These are phyloP conservation scores for Xylaria venustula DNA, from an alignment of 495 filamentous ascomycete genomes.

Conservation along the genomic window DNA sequence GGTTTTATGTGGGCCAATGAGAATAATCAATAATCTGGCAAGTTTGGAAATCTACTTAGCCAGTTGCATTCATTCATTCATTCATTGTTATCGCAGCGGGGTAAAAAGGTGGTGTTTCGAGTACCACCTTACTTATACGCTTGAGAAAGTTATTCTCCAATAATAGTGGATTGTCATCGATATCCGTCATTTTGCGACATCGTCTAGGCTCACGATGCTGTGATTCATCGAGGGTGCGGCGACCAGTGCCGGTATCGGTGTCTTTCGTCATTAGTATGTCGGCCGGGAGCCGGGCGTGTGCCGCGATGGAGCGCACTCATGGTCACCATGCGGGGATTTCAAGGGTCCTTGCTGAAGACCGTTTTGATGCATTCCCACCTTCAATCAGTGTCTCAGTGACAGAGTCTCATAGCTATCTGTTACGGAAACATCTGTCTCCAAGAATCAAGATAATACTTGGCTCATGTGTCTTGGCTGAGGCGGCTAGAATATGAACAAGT, in stretches of 20 bases:
- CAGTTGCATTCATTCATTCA: too few species aligned
- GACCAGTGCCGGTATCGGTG: constrained; percentile 8
- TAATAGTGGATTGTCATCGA: not conserved
- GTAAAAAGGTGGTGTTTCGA: not conserved
- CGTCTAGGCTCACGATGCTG: not conserved
- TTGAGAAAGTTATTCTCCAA: constrained; percentile 5
- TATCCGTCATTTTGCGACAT: constrained; percentile 13
- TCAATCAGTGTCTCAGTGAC: too few species aligned
- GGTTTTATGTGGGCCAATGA: not conserved
- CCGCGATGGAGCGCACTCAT: not conserved
- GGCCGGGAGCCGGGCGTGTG: not conserved
- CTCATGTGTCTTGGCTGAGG: too few species aligned
- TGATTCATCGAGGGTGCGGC: not conserved
- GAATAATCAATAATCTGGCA: too few species aligned
- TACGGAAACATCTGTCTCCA: too few species aligned
- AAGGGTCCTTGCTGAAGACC: not conserved
- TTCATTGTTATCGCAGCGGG: constrained; percentile 9
- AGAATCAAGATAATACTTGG: too few species aligned
- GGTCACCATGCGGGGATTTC: not conserved
- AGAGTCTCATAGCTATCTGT: too few species aligned
- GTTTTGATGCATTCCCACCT: too few species aligned
- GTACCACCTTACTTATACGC: constrained; percentile 11
- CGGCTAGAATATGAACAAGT: not conserved
- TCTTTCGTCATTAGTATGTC: not conserved
- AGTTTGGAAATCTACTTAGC: too few species aligned